Conservation (phyloP, 1,284 basidiomycete genomes). For the Ceratobasidium sp. region DNA sequence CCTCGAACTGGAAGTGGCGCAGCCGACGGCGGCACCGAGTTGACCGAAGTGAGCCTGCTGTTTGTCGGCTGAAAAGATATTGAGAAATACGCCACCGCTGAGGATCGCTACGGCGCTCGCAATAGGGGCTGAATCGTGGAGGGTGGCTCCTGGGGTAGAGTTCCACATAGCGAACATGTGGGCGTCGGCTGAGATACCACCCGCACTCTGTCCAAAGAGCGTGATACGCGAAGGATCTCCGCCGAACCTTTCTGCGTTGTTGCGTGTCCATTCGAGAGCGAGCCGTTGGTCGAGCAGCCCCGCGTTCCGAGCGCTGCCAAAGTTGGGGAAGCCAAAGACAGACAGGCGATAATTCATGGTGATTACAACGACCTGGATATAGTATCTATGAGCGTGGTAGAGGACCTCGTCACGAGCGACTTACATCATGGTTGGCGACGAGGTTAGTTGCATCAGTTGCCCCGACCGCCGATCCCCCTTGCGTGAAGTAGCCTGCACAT, state of each 20-base stretch:
- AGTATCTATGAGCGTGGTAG: background rate
- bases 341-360: constrained; percentile 10
- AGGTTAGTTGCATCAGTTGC: constrained; percentile 15
- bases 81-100: constrained; percentile 20
- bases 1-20: background rate
- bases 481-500: constrained; percentile 3
- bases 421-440: constrained; percentile 2
- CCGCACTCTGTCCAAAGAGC: constrained; percentile 69
- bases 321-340: constrained; percentile 12
- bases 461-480: constrained; percentile 20
- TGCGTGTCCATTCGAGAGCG: constrained; percentile 58
- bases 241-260: constrained; percentile 61
- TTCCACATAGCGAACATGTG: constrained; percentile 16
- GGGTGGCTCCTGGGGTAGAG: background rate
- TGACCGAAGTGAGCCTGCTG: constrained; percentile 3
- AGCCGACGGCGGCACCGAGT: constrained; percentile 10
- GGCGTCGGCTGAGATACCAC: constrained; percentile 51
- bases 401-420: background rate
- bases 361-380: background rate
- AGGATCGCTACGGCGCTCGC: background rate
- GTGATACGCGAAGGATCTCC: constrained; percentile 66
- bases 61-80: constrained; percentile 14
- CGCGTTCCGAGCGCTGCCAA: constrained; percentile 53
- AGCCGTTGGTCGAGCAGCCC: constrained; percentile 61
- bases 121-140: background rate